phyloP scores from a whole-genome alignment of 345 rosid species.

The Euphorbia tirucalli region DNA sequence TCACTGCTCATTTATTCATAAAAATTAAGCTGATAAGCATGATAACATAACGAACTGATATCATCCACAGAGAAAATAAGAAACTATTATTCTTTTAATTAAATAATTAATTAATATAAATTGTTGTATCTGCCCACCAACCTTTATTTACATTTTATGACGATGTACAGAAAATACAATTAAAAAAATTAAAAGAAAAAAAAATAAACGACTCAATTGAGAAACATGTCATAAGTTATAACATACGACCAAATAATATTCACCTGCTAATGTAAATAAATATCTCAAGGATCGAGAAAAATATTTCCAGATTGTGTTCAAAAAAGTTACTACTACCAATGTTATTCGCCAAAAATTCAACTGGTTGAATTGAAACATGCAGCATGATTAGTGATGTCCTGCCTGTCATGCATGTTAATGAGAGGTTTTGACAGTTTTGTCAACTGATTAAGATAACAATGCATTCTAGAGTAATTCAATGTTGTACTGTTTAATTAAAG shows the following conservation, averaged over 20 bases:
- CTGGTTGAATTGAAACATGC: not conserved
- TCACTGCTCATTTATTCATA: too few species aligned
- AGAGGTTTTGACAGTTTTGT: too few species aligned
- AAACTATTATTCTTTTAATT: too few species aligned
- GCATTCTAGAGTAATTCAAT: not conserved
- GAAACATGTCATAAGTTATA: too few species aligned
- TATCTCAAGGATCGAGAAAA: not conserved
- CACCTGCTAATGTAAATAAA: not conserved
- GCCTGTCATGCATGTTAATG: not conserved
- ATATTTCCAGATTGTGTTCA: too few species aligned
- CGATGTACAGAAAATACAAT: too few species aligned
- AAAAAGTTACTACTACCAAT: too few species aligned
- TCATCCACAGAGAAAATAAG: not conserved
- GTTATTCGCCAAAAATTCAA: not conserved
- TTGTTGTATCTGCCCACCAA: conserved; percentile 7
- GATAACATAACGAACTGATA: not conserved
- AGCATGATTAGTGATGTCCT: not conserved
- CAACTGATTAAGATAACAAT: not conserved
- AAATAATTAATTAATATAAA: not conserved
- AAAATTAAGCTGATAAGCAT: not conserved
- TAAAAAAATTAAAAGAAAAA: too few species aligned
- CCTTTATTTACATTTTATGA: not conserved
- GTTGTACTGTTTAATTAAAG: not conserved
- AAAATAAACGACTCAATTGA: too few species aligned
- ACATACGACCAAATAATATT: not conserved